Conservation (phyloP, 1,284 basidiomycete species). For the Pholiota adiposa region DNA sequence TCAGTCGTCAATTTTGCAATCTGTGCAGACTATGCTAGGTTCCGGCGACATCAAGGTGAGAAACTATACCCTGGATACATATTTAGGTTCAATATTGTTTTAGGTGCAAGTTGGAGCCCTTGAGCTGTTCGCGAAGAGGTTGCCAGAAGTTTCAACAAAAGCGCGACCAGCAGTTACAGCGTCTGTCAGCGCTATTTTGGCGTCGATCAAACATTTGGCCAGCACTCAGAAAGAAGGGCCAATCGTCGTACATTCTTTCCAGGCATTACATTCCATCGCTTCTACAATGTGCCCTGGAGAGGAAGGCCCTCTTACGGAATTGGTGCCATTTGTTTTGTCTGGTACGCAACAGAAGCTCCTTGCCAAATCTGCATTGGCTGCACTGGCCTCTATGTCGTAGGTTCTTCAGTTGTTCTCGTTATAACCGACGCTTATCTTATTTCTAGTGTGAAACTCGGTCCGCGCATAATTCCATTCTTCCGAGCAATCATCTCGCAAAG, state of each 20-base stretch:
- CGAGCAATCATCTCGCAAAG: constrained; percentile 70
- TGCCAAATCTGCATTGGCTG: constrained; percentile 49
- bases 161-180: constrained; percentile 57
- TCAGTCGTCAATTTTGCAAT: constrained; percentile 69
- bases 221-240: constrained; percentile 41
- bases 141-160: constrained; percentile 64
- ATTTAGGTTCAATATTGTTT: constrained; percentile 11
- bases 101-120: constrained; percentile 70
- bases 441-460: constrained; percentile 71
- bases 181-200: constrained; percentile 55
- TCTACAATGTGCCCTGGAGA: constrained; percentile 65
- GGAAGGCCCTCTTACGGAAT: constrained; percentile 61
- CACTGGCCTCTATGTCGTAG: constrained; percentile 66
- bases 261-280: constrained; percentile 63
- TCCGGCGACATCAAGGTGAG: constrained; percentile 52
- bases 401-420: constrained; percentile 26
- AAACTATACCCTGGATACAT: constrained; percentile 1
- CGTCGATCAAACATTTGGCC: constrained; percentile 53
- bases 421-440: neutral
- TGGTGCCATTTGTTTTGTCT: constrained; percentile 62
- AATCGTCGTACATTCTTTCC: constrained; percentile 52
- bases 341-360: constrained; percentile 45
- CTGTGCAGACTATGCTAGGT: constrained; percentile 56
- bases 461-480: constrained; percentile 85
- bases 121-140: constrained; percentile 65